Percentiles rank a stretch among this genome's conserved stretches.
Conservation (phyloP, 1,284 basidiomycete genomes). For the Cryptococcus sp. region DNA sequence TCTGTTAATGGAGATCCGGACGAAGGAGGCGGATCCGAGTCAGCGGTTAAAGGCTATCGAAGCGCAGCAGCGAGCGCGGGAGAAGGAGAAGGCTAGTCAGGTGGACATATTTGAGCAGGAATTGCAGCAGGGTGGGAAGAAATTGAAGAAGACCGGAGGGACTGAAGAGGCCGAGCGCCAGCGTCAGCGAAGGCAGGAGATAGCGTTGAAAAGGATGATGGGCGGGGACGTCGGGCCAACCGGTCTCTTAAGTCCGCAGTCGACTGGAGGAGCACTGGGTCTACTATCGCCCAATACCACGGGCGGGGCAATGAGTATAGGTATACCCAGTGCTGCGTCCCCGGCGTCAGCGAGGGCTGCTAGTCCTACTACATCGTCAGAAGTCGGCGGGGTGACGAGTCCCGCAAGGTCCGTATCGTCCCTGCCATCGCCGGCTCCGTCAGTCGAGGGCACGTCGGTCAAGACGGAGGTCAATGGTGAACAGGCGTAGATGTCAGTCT, state of each 20-base stretch:
- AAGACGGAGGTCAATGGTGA: too few species aligned
- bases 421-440: too few species aligned
- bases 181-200: conserved; percentile 76
- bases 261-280: conserved; percentile 20
- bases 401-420: too few species aligned
- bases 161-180: conserved; percentile 86
- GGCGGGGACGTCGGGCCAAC: conserved; percentile 25
- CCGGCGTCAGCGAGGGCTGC: too few species aligned
- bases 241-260: conserved; percentile 28
- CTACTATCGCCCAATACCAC: neutral
- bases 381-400: too few species aligned
- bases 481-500: too few species aligned
- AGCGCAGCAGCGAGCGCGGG: conserved; percentile 73
- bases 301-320: neutral
- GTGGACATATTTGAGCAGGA: conserved; percentile 73
- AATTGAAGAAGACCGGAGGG: conserved; percentile 90
- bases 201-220: conserved; percentile 86
- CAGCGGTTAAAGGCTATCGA: conserved; percentile 86
- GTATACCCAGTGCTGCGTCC: neutral
- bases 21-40: conserved; percentile 74
- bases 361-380: too few species aligned
- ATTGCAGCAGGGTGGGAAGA: conserved; percentile 71
- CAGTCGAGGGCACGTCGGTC: too few species aligned
- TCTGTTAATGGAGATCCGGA: conserved; percentile 80
- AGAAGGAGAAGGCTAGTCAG: conserved; percentile 68